Base-by-base conservation (phyloP, 176 grass and related monocot species). In the Alopecurus myosuroides region DNA sequence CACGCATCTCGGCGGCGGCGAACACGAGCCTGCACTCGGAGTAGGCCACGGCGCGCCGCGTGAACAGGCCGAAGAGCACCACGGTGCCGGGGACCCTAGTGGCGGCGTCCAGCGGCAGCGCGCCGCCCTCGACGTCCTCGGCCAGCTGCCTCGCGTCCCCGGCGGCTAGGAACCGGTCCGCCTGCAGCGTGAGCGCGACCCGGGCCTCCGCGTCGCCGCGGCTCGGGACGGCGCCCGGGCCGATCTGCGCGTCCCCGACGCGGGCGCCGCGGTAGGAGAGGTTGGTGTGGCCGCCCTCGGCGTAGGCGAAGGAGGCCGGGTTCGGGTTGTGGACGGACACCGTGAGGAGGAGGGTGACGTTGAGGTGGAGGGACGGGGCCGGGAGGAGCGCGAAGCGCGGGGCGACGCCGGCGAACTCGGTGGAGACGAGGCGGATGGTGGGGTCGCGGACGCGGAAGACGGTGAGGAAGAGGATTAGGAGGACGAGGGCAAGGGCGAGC, bases 241-340 rank as follows among this genome's bases (percentile, higher is more conserved):
- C 83, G 26, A 94, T 73, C 44, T 76, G 53, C 0, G 90, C 90
- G 42, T 88, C 80, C 22, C 94, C 92, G 1, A 97, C 87, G 50
- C 80, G 64, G n/a, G 57, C 7, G 5, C 87, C 87, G 8, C 83
- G 80, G 88, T 96, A 93, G 11, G 57, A 22, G 35, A 97, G 78
- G 17, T 65, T 57, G 39, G 89, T 20, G 68, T 75, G 91, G 20
- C 91, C 87, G 3, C 67, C 62, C 3, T 17, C 22, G 39, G 64
- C 22, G 65, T 90, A 60, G 37, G 86, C 7, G 91, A 97, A 97
- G 77, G 85, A 69, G 11, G 91, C 91, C 77, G 76, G 85, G 74
- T 97, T 97, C 46, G 89, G 94, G 89, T 97, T 97, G 74, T 84
- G 53, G n/a, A 97, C 85, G 20, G 52, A 58, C 11, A 89, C 89